A percentile compares a stretch with the other conserved stretches of the same genome.
These are phyloP conservation scores for Amanita pseudoporphyria DNA, from an alignment of 768 basidiomycete species.

Conservation along the genomic window DNA sequence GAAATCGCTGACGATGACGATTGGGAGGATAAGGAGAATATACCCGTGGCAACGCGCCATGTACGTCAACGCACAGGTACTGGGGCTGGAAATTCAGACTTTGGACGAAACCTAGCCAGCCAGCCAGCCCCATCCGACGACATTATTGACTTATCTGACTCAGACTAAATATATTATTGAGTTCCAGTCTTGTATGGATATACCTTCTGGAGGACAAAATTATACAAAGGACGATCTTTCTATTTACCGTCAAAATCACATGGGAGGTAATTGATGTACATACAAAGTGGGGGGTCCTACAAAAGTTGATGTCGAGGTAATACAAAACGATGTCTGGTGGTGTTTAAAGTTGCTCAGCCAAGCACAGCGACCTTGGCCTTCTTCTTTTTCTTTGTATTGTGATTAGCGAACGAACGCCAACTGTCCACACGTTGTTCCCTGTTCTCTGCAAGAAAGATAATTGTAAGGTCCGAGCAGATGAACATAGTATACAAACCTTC, in stretches of 20 bases:
- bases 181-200: conserved; percentile 1
- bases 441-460: conserved; percentile 33
- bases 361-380: conserved; percentile 60
- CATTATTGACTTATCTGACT: conserved; percentile 52
- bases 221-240: conserved; percentile 5
- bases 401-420: conserved; percentile 67
- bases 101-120: background rate
- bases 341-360: conserved; percentile 33
- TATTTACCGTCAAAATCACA: conserved; percentile 7
- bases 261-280: conserved; percentile 10
- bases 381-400: conserved; percentile 73
- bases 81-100: background rate
- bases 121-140: conserved; percentile 21
- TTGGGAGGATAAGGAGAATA: conserved; percentile 7
- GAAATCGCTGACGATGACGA: conserved; percentile 10
- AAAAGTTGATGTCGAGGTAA: conserved; percentile 5
- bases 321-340: conserved; percentile 2
- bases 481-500: conserved; percentile 50
- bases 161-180: conserved; percentile 20
- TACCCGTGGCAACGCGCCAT: conserved; percentile 7
- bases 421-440: conserved; percentile 78
- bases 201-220: conserved; percentile 1
- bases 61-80: conserved; percentile 5
- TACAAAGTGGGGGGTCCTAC: conserved; percentile 6
- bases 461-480: background rate